Evolutionary conservation across 2,329 filamentous ascomycete species (phyloP).

Genomic region (Aspergillus jensenii): DNA sequence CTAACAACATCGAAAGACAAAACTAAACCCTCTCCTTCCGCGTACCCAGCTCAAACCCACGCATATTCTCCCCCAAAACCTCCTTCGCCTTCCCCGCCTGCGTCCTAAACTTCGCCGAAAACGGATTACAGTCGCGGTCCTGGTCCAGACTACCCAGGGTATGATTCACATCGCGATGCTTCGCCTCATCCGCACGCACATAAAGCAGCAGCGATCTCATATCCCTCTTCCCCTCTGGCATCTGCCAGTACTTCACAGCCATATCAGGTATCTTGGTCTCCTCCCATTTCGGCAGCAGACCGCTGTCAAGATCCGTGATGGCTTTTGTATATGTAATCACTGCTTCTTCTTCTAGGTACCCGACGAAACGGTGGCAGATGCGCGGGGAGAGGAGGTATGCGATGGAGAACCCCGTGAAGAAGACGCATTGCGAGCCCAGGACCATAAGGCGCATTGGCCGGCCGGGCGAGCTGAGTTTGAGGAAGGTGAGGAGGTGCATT

Average conservation of each 20-base stretch:
- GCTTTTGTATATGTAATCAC: constrained; percentile 92
- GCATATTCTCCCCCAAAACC: too few relatives aligned
- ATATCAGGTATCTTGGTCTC: constrained; percentile 81
- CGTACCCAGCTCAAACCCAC: too few relatives aligned
- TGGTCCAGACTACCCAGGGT: constrained; percentile 87
- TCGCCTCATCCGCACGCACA: constrained; percentile 82
- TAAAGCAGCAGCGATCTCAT: constrained; percentile 89
- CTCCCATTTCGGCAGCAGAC: constrained; percentile 79
- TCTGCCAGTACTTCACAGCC: constrained; percentile 88
- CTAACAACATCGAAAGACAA: too few relatives aligned
- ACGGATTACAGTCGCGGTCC: constrained; percentile 86
- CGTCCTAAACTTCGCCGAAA: constrained; percentile 64
- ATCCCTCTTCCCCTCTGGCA: constrained; percentile 77
- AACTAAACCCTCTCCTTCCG: too few relatives aligned
- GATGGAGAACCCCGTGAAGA: constrained; percentile 92
- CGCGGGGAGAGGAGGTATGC: constrained; percentile 82
- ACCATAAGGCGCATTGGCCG: constrained; percentile 92
- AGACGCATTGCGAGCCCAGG: constrained; percentile 88
- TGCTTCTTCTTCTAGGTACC: constrained; percentile 95
- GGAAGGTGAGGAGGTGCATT: constrained; percentile 90
- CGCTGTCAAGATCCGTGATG: constrained; percentile 80
- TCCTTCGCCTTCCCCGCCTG: too few relatives aligned
- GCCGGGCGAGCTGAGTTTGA: constrained; percentile 84
- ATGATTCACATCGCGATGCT: constrained; percentile 93
- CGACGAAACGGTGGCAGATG: constrained; percentile 92